Evolutionary conservation across 1,284 basidiomycete genomes (phyloP).

Genomic region (Moniliella sp.): DNA sequence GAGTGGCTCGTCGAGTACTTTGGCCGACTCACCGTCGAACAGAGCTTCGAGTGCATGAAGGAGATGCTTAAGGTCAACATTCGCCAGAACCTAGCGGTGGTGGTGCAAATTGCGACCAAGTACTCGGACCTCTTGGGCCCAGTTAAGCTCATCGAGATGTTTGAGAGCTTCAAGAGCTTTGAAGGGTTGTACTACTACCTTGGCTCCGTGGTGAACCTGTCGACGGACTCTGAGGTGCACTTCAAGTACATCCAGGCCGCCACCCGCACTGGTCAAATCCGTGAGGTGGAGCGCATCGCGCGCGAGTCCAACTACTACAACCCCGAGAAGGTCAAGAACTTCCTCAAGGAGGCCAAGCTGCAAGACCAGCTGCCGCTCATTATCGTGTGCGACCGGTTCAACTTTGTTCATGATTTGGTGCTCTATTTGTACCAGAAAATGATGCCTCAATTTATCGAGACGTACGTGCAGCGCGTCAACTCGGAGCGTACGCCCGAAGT

Average conservation of each 20-base stretch:
- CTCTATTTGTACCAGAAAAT: slow-evolving; percentile 97
- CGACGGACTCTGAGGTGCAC: slow-evolving; percentile 86
- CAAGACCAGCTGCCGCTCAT: slow-evolving; percentile 91
- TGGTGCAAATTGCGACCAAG: slow-evolving; percentile 94
- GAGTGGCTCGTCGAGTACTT: slow-evolving; percentile 98
- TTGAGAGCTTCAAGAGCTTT: slow-evolving; percentile 91
- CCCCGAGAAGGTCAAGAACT: slow-evolving; percentile 99
- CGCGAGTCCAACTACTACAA: slow-evolving; percentile 93
- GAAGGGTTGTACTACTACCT: slow-evolving; percentile 96
- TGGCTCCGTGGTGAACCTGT: slow-evolving; percentile 88
- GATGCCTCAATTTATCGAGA: slow-evolving; percentile 88
- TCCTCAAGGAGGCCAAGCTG: slow-evolving; percentile 84
- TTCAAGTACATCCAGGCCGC: slow-evolving; percentile 99
- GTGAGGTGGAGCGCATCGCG: slow-evolving; percentile 95
- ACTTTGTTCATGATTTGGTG: slow-evolving; percentile 96
- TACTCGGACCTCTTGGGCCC: slow-evolving; percentile 95
- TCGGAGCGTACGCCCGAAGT: slow-evolving; percentile 94
- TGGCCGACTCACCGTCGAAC: slow-evolving; percentile 89
- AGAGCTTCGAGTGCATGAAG: slow-evolving; percentile 82
- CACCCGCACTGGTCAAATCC: slow-evolving; percentile 87
- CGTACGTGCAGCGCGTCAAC: slow-evolving; percentile 96
- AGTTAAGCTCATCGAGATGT: slow-evolving; percentile 92
- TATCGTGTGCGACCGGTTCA: slow-evolving; percentile 98
- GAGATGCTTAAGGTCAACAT: slow-evolving; percentile 96
- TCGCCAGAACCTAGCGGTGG: slow-evolving; percentile 85